Base-by-base conservation (phyloP, 2,329 filamentous ascomycete genomes). In the Cylindrodendrum hubeiense region DNA sequence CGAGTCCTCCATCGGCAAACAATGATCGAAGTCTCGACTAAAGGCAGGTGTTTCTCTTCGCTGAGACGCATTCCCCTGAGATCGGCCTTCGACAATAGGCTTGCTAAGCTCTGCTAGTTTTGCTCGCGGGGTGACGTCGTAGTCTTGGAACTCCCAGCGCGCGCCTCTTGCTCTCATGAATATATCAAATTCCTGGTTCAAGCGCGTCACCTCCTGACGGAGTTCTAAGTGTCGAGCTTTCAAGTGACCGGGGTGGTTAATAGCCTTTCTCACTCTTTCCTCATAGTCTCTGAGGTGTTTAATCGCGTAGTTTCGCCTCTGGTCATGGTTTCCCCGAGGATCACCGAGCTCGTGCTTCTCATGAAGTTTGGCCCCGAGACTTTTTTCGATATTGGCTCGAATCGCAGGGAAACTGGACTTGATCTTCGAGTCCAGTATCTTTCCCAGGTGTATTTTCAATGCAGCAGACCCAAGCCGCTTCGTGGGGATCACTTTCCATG, bases 401-500 rank as follows among this genome's bases (percentile, higher is more conserved):
- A 81, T 69, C 0, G 59, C 66, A 0, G 74, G 74, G 62, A 82
- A 83, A 12, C 76, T 77, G 0, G 62, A 65, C 3, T 73, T 70
- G 44, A 83, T 81, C 51, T 76, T 77, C 19, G 75, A 75, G 39
- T 79, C 77, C 9, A 81, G 68, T 9, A 80, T 60, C 2, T 49
- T 67, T 2, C 74, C 74, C 0, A 81, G 72, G 24, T 77, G 72
- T 2, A 61, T 66, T 30, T 77, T 77, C 7, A 80, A 68, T 26
- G 73, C 74, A 1, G 51, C 21, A 5, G 77, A 77, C 0, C 79
- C 78, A 6, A 76, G 70, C 13, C 76, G 73, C 0, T 66, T 28
- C 1, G 61, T 26, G 0, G 64, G 68, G 1, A 79, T 73, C 0
- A 64, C 51, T 22, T 60, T 66, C 79, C 79, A 81, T 1, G 75